Evolutionary conservation across 139 green algal species (phyloP).

Genomic region (Ulvella scutata): DNA sequence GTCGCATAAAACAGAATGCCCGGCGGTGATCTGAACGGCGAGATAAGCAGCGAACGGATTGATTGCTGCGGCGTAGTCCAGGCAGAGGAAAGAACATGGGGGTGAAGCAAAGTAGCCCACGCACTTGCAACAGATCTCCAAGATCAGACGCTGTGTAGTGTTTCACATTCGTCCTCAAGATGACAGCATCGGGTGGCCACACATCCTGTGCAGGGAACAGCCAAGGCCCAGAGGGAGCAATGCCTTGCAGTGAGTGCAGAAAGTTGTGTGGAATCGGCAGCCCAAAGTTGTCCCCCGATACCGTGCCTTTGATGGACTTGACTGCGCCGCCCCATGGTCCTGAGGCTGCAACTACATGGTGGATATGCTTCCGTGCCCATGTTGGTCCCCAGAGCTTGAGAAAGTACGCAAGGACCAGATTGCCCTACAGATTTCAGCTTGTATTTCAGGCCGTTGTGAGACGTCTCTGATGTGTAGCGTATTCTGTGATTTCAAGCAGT

Average conservation of each 20-base stretch:
- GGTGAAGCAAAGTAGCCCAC: background rate
- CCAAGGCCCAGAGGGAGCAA: conserved; percentile 14
- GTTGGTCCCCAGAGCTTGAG: background rate
- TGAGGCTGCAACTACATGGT: conserved; percentile 11
- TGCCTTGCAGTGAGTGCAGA: conserved; percentile 17
- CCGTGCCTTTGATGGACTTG: conserved; percentile 13
- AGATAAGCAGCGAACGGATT: too few relatives aligned
- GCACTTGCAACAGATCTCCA: background rate
- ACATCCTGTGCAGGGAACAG: conserved; percentile 16
- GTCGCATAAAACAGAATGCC: too few relatives aligned
- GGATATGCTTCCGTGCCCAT: conserved; percentile 8
- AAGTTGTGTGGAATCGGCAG: conserved; percentile 15
- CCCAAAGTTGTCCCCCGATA: conserved; percentile 18
- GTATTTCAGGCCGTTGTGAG: too few relatives aligned
- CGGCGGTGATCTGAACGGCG: too few relatives aligned
- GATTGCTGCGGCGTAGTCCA: too few relatives aligned
- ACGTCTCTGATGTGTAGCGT: too few relatives aligned
- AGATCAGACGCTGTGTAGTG: background rate
- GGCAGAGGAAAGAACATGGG: too few relatives aligned
- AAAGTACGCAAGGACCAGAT: conserved; percentile 17
- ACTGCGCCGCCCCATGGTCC: conserved; percentile 14
- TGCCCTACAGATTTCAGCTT: too few relatives aligned
- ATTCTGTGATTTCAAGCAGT: too few relatives aligned
- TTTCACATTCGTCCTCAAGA: background rate
- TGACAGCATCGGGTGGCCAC: conserved; percentile 5